Conservation (phyloP, 805 yeast genomes). For the Metschnikowia peoriensis region DNA sequence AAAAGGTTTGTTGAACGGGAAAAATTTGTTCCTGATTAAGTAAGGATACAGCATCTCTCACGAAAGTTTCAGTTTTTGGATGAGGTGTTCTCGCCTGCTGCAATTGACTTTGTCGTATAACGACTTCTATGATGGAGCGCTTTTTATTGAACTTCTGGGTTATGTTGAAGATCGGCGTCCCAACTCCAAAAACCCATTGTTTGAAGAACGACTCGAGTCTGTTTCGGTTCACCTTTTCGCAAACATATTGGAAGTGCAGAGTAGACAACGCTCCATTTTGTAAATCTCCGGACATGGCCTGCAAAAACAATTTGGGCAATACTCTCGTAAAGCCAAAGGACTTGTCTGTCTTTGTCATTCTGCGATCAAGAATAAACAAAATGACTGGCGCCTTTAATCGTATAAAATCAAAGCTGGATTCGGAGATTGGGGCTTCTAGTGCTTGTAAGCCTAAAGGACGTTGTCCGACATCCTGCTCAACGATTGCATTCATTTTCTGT, state of each 20-base stretch:
- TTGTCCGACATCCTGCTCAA: constrained; percentile 72
- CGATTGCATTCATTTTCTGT: constrained; percentile 59
- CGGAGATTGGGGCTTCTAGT: constrained; percentile 60
- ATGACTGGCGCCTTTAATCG: constrained; percentile 83
- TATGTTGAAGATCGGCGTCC: constrained; percentile 84
- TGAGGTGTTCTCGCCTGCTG: constrained; percentile 47
- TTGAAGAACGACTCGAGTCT: constrained; percentile 79
- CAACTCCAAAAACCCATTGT: constrained; percentile 90
- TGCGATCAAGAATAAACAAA: constrained; percentile 74
- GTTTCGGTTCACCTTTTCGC: constrained; percentile 90
- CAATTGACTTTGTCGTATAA: constrained; percentile 83
- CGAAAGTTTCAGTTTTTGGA: constrained; percentile 41
- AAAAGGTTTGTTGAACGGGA: constrained; percentile 54
- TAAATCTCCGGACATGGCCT: constrained; percentile 94
- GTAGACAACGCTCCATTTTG: constrained; percentile 75
- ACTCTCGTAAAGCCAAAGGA: constrained; percentile 91
- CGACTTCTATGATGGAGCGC: constrained; percentile 91
- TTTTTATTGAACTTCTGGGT: constrained; percentile 93
- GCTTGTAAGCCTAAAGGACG: constrained; percentile 78
- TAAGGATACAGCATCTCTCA: constrained; percentile 44
- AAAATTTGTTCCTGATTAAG: constrained; percentile 41
- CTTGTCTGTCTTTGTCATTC: constrained; percentile 96
- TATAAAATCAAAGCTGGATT: constrained; percentile 64
- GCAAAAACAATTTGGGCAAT: constrained; percentile 84
- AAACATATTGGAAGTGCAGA: constrained; percentile 83